Conservation (phyloP, 371 early-diverging fungal species). For the Rhizomucor miehei region DNA sequence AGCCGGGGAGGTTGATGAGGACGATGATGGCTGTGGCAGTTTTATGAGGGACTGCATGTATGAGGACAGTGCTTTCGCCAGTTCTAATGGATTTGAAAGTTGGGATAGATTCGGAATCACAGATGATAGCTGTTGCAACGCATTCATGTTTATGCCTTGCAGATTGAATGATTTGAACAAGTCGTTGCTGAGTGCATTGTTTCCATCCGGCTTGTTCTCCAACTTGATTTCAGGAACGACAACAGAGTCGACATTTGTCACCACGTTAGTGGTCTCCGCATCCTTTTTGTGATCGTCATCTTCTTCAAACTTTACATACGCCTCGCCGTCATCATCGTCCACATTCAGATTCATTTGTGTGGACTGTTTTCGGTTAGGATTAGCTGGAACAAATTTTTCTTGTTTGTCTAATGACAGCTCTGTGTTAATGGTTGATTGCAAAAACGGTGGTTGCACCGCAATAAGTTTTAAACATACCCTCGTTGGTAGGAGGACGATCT, state of each 20-base stretch:
- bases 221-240: not conserved
- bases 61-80: slow-evolving; percentile 33
- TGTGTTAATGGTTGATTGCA: too few species aligned
- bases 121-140: slow-evolving; percentile 41
- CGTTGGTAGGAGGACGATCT: not conserved
- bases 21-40: slow-evolving; percentile 11
- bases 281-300: slow-evolving; percentile 28
- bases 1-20: slow-evolving; percentile 3
- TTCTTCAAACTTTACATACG: slow-evolving; percentile 49
- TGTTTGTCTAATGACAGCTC: too few species aligned
- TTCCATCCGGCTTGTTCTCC: not conserved
- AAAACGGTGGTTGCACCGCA: not conserved
- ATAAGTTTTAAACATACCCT: not conserved
- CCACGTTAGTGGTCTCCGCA: slow-evolving; percentile 1
- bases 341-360: not conserved
- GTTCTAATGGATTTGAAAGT: slow-evolving; percentile 33
- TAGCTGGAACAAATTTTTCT: not conserved
- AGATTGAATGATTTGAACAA: slow-evolving; percentile 31
- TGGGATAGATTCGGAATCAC: slow-evolving; percentile 36
- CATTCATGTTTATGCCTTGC: slow-evolving; percentile 37
- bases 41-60: slow-evolving; percentile 32
- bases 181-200: slow-evolving; percentile 22
- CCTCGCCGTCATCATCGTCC: slow-evolving; percentile 23
- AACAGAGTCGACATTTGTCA: slow-evolving; percentile 3
- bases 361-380: not conserved